Percentiles rank a stretch among this genome's conserved stretches.
phyloP scores from a whole-genome alignment of 2,329 filamentous ascomycete genomes.

The Clonostachys chloroleuca region DNA sequence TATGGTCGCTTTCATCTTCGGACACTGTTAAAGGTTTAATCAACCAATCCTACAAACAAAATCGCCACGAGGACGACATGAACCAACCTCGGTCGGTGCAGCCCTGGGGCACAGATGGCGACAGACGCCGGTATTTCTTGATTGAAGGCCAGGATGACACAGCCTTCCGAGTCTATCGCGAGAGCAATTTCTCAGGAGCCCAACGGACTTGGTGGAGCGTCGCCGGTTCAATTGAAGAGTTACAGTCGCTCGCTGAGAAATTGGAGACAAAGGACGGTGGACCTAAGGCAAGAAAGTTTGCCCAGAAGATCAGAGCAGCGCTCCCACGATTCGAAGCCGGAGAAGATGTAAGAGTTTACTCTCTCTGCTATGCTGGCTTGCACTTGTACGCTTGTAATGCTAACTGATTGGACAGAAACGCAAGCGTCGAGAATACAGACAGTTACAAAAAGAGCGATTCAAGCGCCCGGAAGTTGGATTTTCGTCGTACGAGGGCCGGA shows the following conservation, averaged over 20 bases:
- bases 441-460: constrained; percentile 82
- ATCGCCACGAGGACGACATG: constrained; percentile 70
- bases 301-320: constrained; percentile 72
- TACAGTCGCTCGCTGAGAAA: constrained; percentile 70
- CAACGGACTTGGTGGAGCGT: constrained; percentile 88
- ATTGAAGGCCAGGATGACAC: constrained; percentile 94
- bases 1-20: constrained; percentile 88
- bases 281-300: constrained; percentile 73
- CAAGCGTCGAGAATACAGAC: constrained; percentile 85
- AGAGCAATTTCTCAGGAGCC: constrained; percentile 77
- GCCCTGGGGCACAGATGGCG: constrained; percentile 83
- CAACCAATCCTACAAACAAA: constrained; percentile 84
- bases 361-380: neutral
- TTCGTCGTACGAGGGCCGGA: constrained; percentile 93
- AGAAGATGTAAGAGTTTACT: constrained; percentile 65
- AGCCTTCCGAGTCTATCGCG: constrained; percentile 87
- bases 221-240: constrained; percentile 84
- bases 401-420: constrained; percentile 63
- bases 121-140: constrained; percentile 90
- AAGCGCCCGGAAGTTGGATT: constrained; percentile 83
- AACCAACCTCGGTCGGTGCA: constrained; percentile 90
- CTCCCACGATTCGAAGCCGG: constrained; percentile 89
- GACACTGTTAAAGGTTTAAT: constrained; percentile 78
- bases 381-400: neutral
- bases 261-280: constrained; percentile 73